Evolutionary conservation across 2,329 filamentous ascomycete genomes (phyloP).

Genomic region (Geosmithia morbida): DNA sequence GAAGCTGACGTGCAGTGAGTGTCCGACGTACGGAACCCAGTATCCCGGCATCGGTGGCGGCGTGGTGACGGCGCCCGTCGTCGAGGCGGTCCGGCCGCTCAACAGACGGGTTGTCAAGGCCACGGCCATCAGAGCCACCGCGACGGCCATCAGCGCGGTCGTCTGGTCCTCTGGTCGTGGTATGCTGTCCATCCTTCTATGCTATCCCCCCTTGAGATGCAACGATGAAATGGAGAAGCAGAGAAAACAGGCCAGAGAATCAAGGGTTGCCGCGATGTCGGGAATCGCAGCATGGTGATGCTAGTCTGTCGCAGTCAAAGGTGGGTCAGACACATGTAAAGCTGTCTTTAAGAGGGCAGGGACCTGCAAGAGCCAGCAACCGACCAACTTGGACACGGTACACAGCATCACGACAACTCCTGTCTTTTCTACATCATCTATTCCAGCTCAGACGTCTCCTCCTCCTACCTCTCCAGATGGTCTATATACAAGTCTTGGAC

Average conservation of each 20-base stretch:
- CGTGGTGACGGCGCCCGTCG: constrained; percentile 2
- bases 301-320: not conserved
- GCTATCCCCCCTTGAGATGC: not conserved
- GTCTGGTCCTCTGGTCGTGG: constrained; percentile 4
- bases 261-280: not conserved
- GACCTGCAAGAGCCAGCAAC: too few relatives aligned
- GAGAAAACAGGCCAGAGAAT: too few relatives aligned
- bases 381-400: too few relatives aligned
- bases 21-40: constrained; percentile 21
- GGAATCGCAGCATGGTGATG: not conserved
- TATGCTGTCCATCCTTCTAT: not conserved
- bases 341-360: not conserved
- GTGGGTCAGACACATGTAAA: not conserved
- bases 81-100: not conserved
- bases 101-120: constrained; percentile 11
- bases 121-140: constrained; percentile 11
- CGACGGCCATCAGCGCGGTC: constrained; percentile 9
- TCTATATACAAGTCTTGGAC: too few relatives aligned
- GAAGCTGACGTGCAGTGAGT: constrained; percentile 16
- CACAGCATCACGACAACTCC: too few relatives aligned
- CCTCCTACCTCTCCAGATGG: too few relatives aligned
- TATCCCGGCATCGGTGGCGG: constrained; percentile 12
- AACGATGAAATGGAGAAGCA: not conserved
- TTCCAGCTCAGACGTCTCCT: too few relatives aligned
- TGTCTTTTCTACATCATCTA: too few relatives aligned